Evolutionary conservation across 2,329 filamentous ascomycete genomes (phyloP).

Genomic region (Colletotrichum limetticola): DNA sequence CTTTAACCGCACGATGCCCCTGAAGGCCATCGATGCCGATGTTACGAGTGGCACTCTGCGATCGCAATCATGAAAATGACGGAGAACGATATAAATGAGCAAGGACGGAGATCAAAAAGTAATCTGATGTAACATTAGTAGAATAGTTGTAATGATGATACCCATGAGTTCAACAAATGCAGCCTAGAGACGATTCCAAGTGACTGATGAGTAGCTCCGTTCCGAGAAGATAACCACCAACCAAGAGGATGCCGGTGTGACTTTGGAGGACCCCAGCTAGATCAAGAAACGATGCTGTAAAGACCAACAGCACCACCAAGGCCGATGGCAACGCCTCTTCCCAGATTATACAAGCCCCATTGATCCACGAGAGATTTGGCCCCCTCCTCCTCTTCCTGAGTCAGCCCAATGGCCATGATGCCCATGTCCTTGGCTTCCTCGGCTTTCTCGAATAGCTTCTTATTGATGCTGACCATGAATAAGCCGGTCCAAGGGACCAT

Average conservation of each 20-base stretch:
- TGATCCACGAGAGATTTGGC: slow-evolving; percentile 63
- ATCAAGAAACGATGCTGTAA: slow-evolving; percentile 39
- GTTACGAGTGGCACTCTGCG: slow-evolving; percentile 37
- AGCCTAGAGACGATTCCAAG: neutral
- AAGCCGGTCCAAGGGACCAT: slow-evolving; percentile 64
- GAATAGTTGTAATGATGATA: slow-evolving; percentile 32
- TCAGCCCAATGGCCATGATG: slow-evolving; percentile 50
- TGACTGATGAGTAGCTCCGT: neutral
- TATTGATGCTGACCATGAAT: slow-evolving; percentile 59
- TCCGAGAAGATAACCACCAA: neutral
- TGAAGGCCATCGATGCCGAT: slow-evolving; percentile 50
- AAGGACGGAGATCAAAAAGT: neutral
- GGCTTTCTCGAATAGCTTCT: slow-evolving; percentile 56
- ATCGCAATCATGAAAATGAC: slow-evolving; percentile 2
- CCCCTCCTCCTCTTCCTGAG: slow-evolving; percentile 52
- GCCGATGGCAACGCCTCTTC: slow-evolving; percentile 46
- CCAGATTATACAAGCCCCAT: slow-evolving; percentile 66
- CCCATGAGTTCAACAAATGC: slow-evolving; percentile 12
- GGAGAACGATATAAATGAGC: neutral
- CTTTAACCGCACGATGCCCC: slow-evolving; percentile 50
- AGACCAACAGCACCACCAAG: slow-evolving; percentile 42
- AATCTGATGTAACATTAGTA: slow-evolving; percentile 32
- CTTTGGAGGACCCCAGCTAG: neutral
- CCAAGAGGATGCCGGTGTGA: neutral
- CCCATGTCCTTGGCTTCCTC: slow-evolving; percentile 49